phyloP scores from a whole-genome alignment of 2,329 filamentous ascomycete species.

The Zarea fungicola region DNA sequence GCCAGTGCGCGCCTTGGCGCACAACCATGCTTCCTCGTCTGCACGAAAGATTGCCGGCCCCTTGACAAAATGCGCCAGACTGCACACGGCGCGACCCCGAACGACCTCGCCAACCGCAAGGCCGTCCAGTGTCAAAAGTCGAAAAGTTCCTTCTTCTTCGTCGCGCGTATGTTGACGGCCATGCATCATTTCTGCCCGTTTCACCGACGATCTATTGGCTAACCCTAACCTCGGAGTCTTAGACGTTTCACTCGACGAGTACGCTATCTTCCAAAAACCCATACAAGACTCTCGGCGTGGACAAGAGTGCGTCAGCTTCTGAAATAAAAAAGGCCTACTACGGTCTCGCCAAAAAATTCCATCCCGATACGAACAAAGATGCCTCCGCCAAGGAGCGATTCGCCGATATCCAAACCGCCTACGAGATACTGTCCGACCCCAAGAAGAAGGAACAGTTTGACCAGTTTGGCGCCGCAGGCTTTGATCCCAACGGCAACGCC shows the following conservation, averaged over 20 bases:
- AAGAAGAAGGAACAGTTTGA: conserved; percentile 93
- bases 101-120: conserved; percentile 18
- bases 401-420: conserved; percentile 84
- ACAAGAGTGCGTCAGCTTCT: conserved; percentile 69
- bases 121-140: conserved; percentile 17
- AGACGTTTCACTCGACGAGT: conserved; percentile 59
- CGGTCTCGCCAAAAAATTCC: conserved; percentile 92
- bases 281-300: conserved; percentile 80
- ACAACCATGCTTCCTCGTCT: conserved; percentile 35
- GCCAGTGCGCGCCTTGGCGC: conserved; percentile 42
- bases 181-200: no score
- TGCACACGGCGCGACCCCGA: conserved; percentile 26
- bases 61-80: conserved; percentile 32
- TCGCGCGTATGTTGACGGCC: conserved; percentile 28
- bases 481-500: conserved; percentile 67
- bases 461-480: conserved; percentile 81
- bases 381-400: conserved; percentile 91
- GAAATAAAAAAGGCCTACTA: conserved; percentile 99
- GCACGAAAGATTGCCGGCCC: conserved; percentile 35
- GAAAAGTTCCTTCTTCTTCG: conserved; percentile 17
- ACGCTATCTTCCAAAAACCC: conserved; percentile 63
- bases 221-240: background rate
- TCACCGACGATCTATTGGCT: no score
- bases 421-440: conserved; percentile 87
- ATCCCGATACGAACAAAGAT: conserved; percentile 98